Evolutionary conservation across 371 early-diverging fungal genomes (phyloP).

Genomic region (Rhizomucor pusillus): DNA sequence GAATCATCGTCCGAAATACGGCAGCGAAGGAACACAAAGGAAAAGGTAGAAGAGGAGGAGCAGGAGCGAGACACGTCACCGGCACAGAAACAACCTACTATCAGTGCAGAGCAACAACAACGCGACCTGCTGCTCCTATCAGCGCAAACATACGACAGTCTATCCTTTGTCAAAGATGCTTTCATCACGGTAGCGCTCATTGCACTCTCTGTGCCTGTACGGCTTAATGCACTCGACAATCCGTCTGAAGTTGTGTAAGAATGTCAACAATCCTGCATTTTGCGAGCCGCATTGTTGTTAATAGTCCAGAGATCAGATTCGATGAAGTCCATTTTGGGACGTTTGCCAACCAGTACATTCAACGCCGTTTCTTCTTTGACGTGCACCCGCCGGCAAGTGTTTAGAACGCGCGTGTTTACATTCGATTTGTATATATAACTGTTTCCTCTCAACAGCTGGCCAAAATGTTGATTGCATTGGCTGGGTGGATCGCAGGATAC

Average conservation of each 20-base stretch:
- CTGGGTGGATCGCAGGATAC: slow-evolving; percentile 76
- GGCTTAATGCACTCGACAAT: slow-evolving; percentile 1
- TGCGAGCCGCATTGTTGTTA: not conserved
- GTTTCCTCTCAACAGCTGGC: slow-evolving; percentile 58
- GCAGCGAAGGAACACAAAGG: no score
- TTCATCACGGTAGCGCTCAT: no score
- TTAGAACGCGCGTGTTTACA: no score
- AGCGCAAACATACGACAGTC: no score
- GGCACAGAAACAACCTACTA: no score
- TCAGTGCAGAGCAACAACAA: no score
- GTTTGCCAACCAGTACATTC: slow-evolving; percentile 95
- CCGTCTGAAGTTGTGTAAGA: slow-evolving; percentile 26
- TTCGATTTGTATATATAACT: not conserved
- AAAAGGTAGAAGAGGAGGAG: no score
- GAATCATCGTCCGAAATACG: no score
- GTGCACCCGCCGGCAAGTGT: slow-evolving; percentile 64
- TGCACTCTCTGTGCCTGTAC: no score
- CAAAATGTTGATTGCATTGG: slow-evolving; percentile 87
- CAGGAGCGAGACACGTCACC: no score
- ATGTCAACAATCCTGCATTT: not conserved
- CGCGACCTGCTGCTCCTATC: no score
- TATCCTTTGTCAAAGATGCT: no score
- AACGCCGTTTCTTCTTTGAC: slow-evolving; percentile 95
- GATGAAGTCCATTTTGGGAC: slow-evolving; percentile 99
- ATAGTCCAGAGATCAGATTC: slow-evolving; percentile 40